Base-by-base conservation (phyloP, 306 rosid species). In the Pterocarpus macrocarpus region DNA sequence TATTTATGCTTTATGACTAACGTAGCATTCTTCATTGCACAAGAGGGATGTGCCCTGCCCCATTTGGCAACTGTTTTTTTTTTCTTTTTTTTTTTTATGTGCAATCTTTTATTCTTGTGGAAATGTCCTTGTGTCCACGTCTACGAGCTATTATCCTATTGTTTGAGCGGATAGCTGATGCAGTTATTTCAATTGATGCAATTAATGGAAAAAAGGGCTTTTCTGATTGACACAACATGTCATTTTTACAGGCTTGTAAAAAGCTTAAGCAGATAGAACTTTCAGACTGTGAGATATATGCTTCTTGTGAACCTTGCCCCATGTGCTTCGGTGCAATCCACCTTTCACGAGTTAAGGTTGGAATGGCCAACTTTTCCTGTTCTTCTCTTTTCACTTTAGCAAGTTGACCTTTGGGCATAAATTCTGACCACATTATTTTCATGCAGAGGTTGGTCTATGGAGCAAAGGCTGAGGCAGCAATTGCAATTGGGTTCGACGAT, bases 241-340 rank as follows among this genome's bases (percentile, higher is more conserved):
- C 2, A 34, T 22, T 41, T 71, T 75, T 76, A 8, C 84, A 95
- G 99, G 99, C 99, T 34, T 93, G 98, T 81, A 92, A 87, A 84
- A 95, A 91, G 87, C 93, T 95, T 12, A 89, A 89, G 41, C 85
- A 89, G 80, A 90, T 95, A 45, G 97, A 95, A 84, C 99, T 95
- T 38, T 85, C 99, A 22, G 90, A 91, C 50, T 95, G 99, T 64
- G 99, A 95, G 81, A 90, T 95, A 66, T 95, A 95, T 81, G 85
- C 99, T 39, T 95, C 99, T 9, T 95, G 99, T 47, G 99, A 95
- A 84, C 99, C 99, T 64, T 95, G 99, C 74, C 99, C 99, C 50
- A 93, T 91, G 99, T 95, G 99, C 88, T 95, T 93, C 39, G 99
- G 99, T 17, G 99, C 99, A 16, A 95, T 95, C 67, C 99, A 95